Evolutionary conservation across 1,139 yeast genomes (phyloP).

Genomic region (Kluyveromyces sp.): DNA sequence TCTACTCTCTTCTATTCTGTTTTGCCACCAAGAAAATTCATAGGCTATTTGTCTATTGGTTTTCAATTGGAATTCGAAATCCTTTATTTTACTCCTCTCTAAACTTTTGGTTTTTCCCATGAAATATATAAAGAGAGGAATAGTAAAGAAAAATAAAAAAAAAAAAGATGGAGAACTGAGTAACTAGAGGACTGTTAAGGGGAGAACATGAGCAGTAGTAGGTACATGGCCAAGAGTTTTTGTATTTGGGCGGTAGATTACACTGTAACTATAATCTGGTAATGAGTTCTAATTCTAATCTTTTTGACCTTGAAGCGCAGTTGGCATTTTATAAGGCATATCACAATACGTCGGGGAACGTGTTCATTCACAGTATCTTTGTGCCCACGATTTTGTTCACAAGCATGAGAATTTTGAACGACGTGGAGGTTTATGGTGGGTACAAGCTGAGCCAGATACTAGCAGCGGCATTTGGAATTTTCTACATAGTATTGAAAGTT

Average conservation of each 20-base stretch:
- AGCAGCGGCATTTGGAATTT: conserved; percentile 36
- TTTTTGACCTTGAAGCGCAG: conserved; percentile 53
- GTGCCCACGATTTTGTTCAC: conserved; percentile 71
- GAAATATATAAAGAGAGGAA: neutral
- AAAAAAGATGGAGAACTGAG: no score
- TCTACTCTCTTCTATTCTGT: neutral
- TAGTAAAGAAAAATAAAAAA: neutral
- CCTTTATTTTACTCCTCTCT: no score
- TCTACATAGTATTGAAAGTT: conserved; percentile 37
- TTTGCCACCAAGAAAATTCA: neutral
- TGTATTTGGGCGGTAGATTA: no score
- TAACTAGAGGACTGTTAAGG: no score
- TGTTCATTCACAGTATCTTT: conserved; percentile 65
- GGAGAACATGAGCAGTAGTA: no score
- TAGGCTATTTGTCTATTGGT: neutral
- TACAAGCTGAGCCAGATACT: conserved; percentile 30
- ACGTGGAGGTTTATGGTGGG: conserved; percentile 30
- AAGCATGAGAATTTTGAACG: conserved; percentile 38
- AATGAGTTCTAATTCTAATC: neutral
- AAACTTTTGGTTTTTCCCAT: no score
- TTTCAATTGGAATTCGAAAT: neutral
- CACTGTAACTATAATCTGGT: no score
- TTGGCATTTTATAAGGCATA: conserved; percentile 77
- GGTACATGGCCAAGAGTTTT: no score
- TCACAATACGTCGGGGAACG: conserved; percentile 64